Base-by-base conservation (phyloP, 371 early-diverging fungal genomes). In the Zychaea mexicana region DNA sequence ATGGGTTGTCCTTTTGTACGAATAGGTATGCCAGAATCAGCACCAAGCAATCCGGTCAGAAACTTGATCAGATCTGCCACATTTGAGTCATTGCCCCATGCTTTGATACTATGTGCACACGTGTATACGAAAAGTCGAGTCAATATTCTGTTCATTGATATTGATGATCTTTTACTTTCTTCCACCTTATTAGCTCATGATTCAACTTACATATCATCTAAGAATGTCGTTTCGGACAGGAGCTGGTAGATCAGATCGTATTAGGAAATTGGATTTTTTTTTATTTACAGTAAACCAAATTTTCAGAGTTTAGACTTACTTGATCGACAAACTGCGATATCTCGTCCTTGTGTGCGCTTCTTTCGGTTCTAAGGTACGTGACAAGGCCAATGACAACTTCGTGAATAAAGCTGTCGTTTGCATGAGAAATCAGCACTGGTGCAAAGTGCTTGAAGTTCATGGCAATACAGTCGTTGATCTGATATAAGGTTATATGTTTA, bases 1-100 rank as follows among this genome's bases (percentile, higher is more conserved):
- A 49, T 9, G 66, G 66, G 17, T 69, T 65, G 24, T 69, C 47
- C 60, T 74, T 77, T 3, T 78, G n/a, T 62, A 46, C 72, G 74
- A n/a, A 67, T 55, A 24, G 84, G 60, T 3, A 88, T 68, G 0
- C 75, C 72, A 2, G 83, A 79, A 38, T 81, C 82, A 2, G 82
- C 73, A 10, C 71, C 79, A 28, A 86, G 73, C 1, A 88, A 7
- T 8, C 70, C 64, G 55, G 76, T 78, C 57, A 84, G 67, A 2
- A 77, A 61, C 1, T 62, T 32, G 19, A 82, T 73, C 1, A 73
- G 64, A 62, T 76, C 71, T 2, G 67, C 39, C 0, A 70, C 52
- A 7, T 76, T 68, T 6, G 71, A 67, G 17, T 47, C 54, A 7
- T 60, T 66, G 1, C 71, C 52, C 74, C 76, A 77, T 5, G 63